Evolutionary conservation across 495 filamentous ascomycete genomes (phyloP).

Genomic region (Achaetomiella virescens): DNA sequence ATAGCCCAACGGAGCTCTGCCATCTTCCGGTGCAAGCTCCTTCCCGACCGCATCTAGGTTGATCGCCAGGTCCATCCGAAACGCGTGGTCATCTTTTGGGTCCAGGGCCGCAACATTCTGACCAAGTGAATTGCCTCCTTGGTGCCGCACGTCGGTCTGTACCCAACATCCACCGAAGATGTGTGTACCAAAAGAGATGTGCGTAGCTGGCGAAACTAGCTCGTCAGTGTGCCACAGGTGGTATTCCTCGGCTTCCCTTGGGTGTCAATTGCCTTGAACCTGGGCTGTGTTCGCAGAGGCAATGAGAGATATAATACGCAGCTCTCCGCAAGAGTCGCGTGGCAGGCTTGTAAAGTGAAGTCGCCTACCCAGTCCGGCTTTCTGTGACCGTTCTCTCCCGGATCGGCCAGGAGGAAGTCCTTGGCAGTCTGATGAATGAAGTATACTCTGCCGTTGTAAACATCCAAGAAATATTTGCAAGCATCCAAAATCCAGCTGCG

Average conservation of each 20-base stretch:
- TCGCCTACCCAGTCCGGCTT: conserved; percentile 16
- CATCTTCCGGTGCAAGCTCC: background rate
- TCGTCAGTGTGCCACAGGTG: conserved; percentile 8
- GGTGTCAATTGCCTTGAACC: background rate
- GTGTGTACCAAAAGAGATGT: background rate
- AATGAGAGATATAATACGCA: conserved; percentile 17
- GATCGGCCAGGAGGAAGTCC: conserved; percentile 29
- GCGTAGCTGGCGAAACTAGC: conserved; percentile 8
- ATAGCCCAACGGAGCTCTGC: background rate
- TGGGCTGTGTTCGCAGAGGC: background rate
- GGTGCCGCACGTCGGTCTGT: background rate
- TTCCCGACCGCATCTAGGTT: background rate
- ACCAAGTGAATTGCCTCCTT: background rate
- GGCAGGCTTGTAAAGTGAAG: conserved; percentile 12
- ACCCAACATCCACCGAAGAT: background rate
- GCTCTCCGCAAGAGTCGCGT: conserved; percentile 14
- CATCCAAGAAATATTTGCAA: conserved; percentile 29
- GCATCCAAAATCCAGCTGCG: conserved; percentile 23
- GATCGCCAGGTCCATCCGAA: background rate
- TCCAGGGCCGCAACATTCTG: background rate
- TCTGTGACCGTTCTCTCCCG: background rate
- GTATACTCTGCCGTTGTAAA: conserved; percentile 28
- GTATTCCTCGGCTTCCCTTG: background rate
- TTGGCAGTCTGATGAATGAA: conserved; percentile 43
- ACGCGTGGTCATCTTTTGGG: background rate